phyloP scores from a whole-genome alignment of 495 filamentous ascomycete genomes.

The Neurospora africana region DNA sequence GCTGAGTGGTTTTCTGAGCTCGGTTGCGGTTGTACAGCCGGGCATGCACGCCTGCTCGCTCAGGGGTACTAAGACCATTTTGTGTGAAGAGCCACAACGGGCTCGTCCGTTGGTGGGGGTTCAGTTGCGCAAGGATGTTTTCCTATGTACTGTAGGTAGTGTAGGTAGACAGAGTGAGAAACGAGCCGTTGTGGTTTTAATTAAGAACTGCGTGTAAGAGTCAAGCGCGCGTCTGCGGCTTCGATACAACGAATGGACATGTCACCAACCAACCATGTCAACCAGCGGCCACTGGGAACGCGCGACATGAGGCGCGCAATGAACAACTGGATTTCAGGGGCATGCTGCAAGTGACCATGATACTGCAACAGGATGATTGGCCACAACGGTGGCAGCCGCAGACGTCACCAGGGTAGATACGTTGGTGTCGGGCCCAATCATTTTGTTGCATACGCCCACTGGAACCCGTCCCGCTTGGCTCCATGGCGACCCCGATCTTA shows the following conservation, averaged over 20 bases:
- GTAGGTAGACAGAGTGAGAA: not conserved
- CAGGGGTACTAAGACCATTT: not conserved
- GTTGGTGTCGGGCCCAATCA: conserved; percentile 5
- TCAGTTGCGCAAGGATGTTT: not conserved
- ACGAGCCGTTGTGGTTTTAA: not conserved
- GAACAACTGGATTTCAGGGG: not conserved
- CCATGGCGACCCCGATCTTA: not conserved
- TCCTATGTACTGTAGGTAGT: too few species aligned
- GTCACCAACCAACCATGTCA: not conserved
- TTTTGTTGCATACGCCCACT: not conserved
- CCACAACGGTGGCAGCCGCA: conserved; percentile 9
- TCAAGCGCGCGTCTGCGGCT: not conserved
- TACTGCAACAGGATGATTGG: conserved; percentile 1
- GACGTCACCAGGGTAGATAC: conserved; percentile 18
- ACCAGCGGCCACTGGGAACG: not conserved
- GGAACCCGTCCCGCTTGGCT: not conserved
- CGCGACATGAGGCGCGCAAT: not conserved
- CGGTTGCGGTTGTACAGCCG: not conserved
- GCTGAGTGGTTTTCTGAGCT: not conserved
- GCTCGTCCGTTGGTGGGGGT: not conserved
- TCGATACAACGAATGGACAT: not conserved
- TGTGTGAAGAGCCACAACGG: not conserved
- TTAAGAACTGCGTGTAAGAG: not conserved
- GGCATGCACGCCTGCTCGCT: not conserved
- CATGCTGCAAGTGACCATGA: not conserved